These are phyloP conservation scores for Fusarium sp. DNA, from an alignment of 2,329 filamentous ascomycete species.

Conservation along the genomic window DNA sequence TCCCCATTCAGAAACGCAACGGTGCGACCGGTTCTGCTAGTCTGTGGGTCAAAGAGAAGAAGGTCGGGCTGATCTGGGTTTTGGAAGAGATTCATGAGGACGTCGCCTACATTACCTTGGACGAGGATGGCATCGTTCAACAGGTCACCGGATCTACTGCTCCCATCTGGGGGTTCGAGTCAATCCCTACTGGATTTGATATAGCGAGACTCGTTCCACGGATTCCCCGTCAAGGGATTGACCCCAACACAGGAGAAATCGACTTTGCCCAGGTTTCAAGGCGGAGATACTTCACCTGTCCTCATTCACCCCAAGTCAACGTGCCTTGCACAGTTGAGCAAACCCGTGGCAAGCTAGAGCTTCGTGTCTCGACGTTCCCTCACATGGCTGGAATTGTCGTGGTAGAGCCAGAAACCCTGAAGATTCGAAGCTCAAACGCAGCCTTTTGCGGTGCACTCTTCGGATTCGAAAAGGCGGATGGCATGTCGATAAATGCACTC, in stretches of 20 bases:
- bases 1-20: conserved; percentile 96
- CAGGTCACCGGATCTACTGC: conserved; percentile 79
- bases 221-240: conserved; percentile 80
- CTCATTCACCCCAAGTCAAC: conserved; percentile 78
- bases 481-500: conserved; percentile 79
- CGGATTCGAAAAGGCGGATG: conserved; percentile 85
- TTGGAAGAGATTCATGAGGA: conserved; percentile 98
- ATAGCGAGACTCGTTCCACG: conserved; percentile 82
- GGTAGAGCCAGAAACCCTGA: conserved; percentile 78
- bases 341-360: conserved; percentile 71
- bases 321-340: conserved; percentile 87
- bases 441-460: conserved; percentile 95
- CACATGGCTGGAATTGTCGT: conserved; percentile 98
- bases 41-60: conserved; percentile 98
- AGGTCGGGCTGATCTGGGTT: conserved; percentile 94
- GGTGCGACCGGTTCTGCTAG: conserved; percentile 91
- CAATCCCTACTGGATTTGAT: conserved; percentile 73
- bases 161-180: conserved; percentile 84
- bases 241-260: conserved; percentile 74
- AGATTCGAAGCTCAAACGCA: conserved; percentile 91
- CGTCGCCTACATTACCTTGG: conserved; percentile 78
- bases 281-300: conserved; percentile 84
- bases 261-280: conserved; percentile 80
- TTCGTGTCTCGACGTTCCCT: conserved; percentile 92
- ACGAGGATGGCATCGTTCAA: conserved; percentile 79